These are phyloP conservation scores for Colletotrichum tamarilloi DNA, from an alignment of 2,329 filamentous ascomycete species.

Conservation along the genomic window DNA sequence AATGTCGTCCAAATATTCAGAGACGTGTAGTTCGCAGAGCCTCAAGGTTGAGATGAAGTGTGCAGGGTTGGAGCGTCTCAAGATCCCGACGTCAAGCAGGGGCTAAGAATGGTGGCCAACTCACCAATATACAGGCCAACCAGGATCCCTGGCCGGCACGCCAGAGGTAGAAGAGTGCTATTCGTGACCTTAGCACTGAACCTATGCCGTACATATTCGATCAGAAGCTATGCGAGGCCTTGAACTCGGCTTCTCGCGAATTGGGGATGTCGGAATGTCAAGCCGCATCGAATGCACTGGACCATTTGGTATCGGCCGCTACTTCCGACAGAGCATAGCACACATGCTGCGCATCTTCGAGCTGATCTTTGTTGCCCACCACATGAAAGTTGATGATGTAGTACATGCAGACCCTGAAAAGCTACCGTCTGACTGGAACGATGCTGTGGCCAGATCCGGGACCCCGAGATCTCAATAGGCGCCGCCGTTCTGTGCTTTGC, in stretches of 20 bases:
- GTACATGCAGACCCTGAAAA: constrained; percentile 12
- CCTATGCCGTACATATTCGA: background rate
- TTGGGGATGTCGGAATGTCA: background rate
- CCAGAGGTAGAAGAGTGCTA: background rate
- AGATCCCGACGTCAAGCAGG: background rate
- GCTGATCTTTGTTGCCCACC: background rate
- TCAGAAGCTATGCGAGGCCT: background rate
- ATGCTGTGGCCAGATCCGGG: constrained; percentile 22
- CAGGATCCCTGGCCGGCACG: background rate
- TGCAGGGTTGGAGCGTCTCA: background rate
- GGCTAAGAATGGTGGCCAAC: background rate
- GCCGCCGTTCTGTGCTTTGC: background rate
- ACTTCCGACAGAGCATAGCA: background rate
- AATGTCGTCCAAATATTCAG: background rate
- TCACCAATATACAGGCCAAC: background rate
- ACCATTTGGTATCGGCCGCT: background rate
- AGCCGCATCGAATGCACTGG: background rate
- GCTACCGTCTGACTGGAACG: constrained; percentile 29
- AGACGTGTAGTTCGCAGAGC: background rate
- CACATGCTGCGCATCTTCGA: background rate
- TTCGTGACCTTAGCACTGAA: no score
- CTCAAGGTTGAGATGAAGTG: background rate
- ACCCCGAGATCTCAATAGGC: constrained; percentile 7
- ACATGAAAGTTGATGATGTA: background rate
- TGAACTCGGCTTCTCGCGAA: background rate